These are phyloP conservation scores for Fraxinus sp. DNA, from an alignment of 305 asterid genomes.

Conservation along the genomic window DNA sequence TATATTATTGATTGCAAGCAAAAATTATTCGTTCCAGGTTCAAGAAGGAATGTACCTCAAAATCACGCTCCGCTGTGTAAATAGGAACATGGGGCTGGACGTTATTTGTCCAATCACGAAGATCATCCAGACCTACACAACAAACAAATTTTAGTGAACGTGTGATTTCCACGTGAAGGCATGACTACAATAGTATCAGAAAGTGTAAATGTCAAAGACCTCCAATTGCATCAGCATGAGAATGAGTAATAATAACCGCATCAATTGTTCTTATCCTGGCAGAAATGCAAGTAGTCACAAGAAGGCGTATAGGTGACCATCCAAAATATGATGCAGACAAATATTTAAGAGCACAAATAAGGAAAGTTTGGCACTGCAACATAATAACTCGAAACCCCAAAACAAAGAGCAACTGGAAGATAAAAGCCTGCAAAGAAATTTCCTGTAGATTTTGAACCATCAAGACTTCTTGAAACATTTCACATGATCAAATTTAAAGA, in stretches of 20 bases:
- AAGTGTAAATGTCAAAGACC: conserved; percentile 66
- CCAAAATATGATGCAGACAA: conserved; percentile 19
- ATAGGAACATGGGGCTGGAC: conserved; percentile 82
- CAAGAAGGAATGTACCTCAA: conserved; percentile 57
- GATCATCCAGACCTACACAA: conserved; percentile 87
- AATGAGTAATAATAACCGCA: conserved; percentile 96
- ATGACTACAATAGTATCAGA: conserved; percentile 26
- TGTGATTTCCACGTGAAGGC: neutral
- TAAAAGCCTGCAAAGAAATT: neutral
- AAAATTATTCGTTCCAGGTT: neutral
- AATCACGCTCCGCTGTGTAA: conserved; percentile 80
- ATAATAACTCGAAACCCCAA: neutral
- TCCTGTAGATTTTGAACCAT: neutral
- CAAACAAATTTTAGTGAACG: conserved; percentile 6
- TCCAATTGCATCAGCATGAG: conserved; percentile 99
- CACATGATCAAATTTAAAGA: neutral
- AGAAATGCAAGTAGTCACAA: conserved; percentile 54
- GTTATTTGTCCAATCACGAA: conserved; percentile 98
- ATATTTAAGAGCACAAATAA: conserved; percentile 6
- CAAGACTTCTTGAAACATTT: neutral
- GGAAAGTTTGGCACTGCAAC: neutral
- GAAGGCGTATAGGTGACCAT: conserved; percentile 34
- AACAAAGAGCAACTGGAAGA: neutral
- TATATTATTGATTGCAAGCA: neutral
- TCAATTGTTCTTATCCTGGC: conserved; percentile 93